These are phyloP conservation scores for Rubus idaeus DNA, from an alignment of 306 rosid species.

Conservation along the genomic window DNA sequence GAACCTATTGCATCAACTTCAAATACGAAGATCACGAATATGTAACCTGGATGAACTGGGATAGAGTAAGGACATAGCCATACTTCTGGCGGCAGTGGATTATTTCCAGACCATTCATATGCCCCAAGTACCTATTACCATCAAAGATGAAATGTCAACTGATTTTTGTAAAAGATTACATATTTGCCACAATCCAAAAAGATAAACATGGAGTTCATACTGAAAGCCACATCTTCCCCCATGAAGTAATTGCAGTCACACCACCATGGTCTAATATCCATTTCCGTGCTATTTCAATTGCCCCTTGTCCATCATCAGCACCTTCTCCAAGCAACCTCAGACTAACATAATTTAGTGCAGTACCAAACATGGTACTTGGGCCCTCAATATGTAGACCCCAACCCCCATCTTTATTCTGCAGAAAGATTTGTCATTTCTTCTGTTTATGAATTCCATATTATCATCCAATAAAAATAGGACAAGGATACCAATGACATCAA, in stretches of 20 bases:
- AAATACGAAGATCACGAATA: neutral
- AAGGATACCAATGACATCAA: neutral
- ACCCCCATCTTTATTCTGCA: slow-evolving; percentile 43
- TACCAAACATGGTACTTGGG: slow-evolving; percentile 42
- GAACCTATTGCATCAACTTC: neutral
- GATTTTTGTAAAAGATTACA: no score
- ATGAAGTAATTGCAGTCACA: slow-evolving; percentile 33
- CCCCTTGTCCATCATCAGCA: slow-evolving; percentile 33
- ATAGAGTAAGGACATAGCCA: slow-evolving; percentile 37
- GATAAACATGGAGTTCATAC: slow-evolving; percentile 19
- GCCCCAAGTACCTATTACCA: slow-evolving; percentile 34
- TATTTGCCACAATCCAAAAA: neutral
- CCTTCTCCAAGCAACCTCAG: slow-evolving; percentile 42
- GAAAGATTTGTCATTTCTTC: neutral
- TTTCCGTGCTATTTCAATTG: slow-evolving; percentile 26
- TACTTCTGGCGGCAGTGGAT: slow-evolving; percentile 43
- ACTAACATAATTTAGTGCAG: slow-evolving; percentile 30
- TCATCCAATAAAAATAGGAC: neutral
- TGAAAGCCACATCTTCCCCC: slow-evolving; percentile 49
- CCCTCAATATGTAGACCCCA: slow-evolving; percentile 48
- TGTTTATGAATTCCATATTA: neutral
- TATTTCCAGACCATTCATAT: slow-evolving; percentile 42
- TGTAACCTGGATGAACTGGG: slow-evolving; percentile 33
- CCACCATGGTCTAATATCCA: slow-evolving; percentile 44
- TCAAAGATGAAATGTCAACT: neutral